These are phyloP conservation scores for Smittium culicis DNA, from an alignment of 371 early-diverging fungal genomes.

Conservation along the genomic window DNA sequence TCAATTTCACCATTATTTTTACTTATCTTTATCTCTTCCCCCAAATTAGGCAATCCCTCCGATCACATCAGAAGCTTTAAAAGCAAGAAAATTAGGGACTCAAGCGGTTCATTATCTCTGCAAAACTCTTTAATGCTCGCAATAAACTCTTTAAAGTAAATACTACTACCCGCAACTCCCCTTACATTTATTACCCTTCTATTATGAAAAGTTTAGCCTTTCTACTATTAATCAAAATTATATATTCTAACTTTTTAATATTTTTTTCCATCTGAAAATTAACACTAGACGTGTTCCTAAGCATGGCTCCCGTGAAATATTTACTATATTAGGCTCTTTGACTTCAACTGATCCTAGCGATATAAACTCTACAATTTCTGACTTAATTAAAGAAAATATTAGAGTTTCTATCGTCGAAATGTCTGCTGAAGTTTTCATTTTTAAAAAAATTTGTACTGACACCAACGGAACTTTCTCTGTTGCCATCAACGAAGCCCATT, in stretches of 20 bases:
- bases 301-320: conserved; percentile 80
- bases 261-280: conserved; percentile 19
- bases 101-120: conserved; percentile 77
- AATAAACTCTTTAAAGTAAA: conserved; percentile 34
- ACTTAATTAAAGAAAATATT: conserved; percentile 49
- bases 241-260: conserved; percentile 11
- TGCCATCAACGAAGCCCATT: conserved; percentile 67
- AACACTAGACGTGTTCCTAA: conserved; percentile 58
- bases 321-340: conserved; percentile 70
- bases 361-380: conserved; percentile 64
- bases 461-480: conserved; percentile 79
- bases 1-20: too few relatives aligned
- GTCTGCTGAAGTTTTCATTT: conserved; percentile 80
- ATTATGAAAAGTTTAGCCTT: too few relatives aligned
- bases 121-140: conserved; percentile 85
- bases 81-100: conserved; percentile 50
- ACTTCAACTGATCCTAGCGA: conserved; percentile 87
- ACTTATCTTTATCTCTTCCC: too few relatives aligned
- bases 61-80: conserved; percentile 23
- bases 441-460: conserved; percentile 48
- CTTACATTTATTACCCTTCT: too few relatives aligned
- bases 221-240: too few relatives aligned
- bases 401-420: conserved; percentile 74
- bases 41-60: conserved; percentile 24
- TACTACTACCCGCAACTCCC: too few relatives aligned